Evolutionary conservation across 176 grass and related monocot species (phyloP).

Genomic region (Carex pumila): DNA sequence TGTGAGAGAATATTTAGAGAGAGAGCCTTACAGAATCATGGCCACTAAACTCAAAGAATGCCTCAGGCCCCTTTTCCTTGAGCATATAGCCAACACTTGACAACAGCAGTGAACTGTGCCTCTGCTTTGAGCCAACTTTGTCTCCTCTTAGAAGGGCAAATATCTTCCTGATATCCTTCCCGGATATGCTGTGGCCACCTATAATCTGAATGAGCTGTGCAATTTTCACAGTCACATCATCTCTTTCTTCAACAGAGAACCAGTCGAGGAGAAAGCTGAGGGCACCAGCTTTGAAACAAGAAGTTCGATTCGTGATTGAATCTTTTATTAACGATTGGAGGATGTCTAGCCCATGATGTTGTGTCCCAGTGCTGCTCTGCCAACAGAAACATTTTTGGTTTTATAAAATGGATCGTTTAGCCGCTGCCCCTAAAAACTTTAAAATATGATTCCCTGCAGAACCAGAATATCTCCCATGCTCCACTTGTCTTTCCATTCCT

Average conservation of each 20-base stretch:
- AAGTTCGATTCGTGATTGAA: slow-evolving; percentile 82
- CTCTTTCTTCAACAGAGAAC: slow-evolving; percentile 63
- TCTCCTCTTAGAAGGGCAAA: slow-evolving; percentile 85
- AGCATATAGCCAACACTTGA: slow-evolving; percentile 84
- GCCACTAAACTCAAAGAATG: slow-evolving; percentile 89
- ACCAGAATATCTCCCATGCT: background rate
- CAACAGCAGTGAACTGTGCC: slow-evolving; percentile 72
- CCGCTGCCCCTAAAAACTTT: background rate
- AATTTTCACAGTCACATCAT: slow-evolving; percentile 73
- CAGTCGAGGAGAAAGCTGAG: slow-evolving; percentile 98
- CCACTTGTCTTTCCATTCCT: background rate
- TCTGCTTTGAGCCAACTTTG: slow-evolving; percentile 54
- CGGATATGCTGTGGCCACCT: slow-evolving; percentile 92
- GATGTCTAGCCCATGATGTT: slow-evolving; percentile 83
- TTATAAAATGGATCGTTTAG: background rate
- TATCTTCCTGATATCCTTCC: slow-evolving; percentile 90
- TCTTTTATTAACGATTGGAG: slow-evolving; percentile 77
- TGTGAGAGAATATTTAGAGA: background rate
- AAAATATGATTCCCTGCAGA: background rate
- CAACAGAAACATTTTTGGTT: slow-evolving; percentile 27
- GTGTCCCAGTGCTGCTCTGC: slow-evolving; percentile 80
- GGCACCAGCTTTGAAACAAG: slow-evolving; percentile 79
- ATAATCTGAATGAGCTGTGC: slow-evolving; percentile 84
- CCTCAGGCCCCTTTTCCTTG: slow-evolving; percentile 96
- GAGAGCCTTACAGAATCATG: slow-evolving; percentile 70